Base-by-base conservation (phyloP, 768 basidiomycete genomes). In the Rhizopogon vesiculosus region DNA sequence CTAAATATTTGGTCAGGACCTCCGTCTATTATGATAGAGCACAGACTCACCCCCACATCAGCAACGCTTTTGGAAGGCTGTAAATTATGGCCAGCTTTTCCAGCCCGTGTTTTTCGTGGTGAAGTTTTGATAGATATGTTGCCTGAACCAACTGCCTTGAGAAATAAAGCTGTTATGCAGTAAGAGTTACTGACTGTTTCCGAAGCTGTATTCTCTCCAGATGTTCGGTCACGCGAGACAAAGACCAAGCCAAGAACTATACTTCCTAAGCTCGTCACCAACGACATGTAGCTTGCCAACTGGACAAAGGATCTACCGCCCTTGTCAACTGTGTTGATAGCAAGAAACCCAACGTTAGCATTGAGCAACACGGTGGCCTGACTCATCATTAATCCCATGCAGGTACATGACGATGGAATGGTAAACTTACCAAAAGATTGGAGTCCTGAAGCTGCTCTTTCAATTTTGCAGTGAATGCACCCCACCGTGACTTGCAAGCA, bases 321-420 rank as follows among this genome's bases (percentile, higher is more conserved):
- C 19, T 1, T 16, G 35, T 57, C 74, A 42, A 77, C 72, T 31
- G 68, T 69, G n/a, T 75, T 76, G 29, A 84, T 81, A 12, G 79
- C 76, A 9, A 85, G 64, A 61, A 82, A 81, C 0, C 76, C 77
- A 1, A 85, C 77, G 49, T 82, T 81, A 1, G 78, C 78, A 19
- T 75, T 76, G 7, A 83, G 64, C 31, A 84, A 64, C 6, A 83
- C 78, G 2, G 78, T 79, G 1, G 73, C 74, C 80, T 83, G 33
- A 19, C 22, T 49, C 8, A 1, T 9, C 25, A 25, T 49, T 19
- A 49, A 10, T 38, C 22, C 9, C 19, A 49, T 7, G 33, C 12
- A 15, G 12, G 33, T n/a, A 8, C 8, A 22, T 8, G 8, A 18
- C 1, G 40, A 38, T 13, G 7, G 18, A 35, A 12, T 12, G 6